Conservation (phyloP, 176 grass and related monocot species). For the Chloris gayana region DNA sequence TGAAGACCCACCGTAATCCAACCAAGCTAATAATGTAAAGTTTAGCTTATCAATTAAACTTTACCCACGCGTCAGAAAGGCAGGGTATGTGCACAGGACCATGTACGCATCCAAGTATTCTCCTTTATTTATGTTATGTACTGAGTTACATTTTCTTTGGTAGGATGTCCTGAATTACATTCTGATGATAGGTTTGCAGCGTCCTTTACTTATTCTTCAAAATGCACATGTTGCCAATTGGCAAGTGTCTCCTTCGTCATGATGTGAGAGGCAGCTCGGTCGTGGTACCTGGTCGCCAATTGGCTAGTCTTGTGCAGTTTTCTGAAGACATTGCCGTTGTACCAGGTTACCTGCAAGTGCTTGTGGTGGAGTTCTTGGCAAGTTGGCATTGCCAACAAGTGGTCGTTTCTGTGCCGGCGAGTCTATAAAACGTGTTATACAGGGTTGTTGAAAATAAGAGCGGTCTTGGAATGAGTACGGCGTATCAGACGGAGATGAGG, state of each 20-base stretch:
- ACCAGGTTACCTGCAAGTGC: constrained; percentile 26
- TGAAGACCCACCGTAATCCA: too few species aligned
- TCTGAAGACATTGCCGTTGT: constrained; percentile 3
- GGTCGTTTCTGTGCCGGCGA: background rate
- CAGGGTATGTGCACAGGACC: too few species aligned
- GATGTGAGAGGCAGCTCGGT: too few species aligned
- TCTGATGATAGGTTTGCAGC: background rate
- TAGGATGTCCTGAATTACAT: too few species aligned
- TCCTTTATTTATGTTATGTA: background rate
- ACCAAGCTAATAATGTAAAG: too few species aligned
- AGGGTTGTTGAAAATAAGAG: background rate
- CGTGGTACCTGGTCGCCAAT: background rate
- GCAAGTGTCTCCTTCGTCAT: background rate
- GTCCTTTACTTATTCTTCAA: background rate
- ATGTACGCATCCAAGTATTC: too few species aligned
- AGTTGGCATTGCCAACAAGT: background rate
- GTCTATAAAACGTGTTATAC: background rate
- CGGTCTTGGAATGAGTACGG: background rate
- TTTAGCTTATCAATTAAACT: too few species aligned
- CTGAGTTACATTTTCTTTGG: too few species aligned
- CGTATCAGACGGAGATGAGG: background rate
- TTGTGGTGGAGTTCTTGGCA: constrained; percentile 27
- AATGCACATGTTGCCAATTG: background rate
- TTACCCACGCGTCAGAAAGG: too few species aligned
- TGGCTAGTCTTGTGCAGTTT: background rate